Conservation (phyloP, 306 rosid species). For the Inga oerstediana region DNA sequence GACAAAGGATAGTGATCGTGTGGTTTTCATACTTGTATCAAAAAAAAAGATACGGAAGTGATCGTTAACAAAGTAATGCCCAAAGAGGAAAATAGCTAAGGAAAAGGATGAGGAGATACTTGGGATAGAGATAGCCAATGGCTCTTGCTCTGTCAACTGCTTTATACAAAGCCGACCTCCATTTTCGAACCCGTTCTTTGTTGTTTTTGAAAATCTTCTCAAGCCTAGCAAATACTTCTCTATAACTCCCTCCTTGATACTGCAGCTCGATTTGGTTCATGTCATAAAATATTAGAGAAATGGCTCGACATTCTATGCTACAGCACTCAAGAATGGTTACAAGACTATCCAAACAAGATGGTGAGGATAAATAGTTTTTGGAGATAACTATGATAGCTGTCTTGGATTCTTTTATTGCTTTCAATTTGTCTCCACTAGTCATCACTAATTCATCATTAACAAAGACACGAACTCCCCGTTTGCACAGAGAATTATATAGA, state of each 20-base stretch:
- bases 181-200: not conserved
- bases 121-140: not conserved
- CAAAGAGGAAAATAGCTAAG: too few relatives aligned
- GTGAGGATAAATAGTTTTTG: not conserved
- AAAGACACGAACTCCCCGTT: not conserved
- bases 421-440: not conserved
- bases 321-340: not conserved
- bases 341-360: not conserved
- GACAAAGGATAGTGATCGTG: too few relatives aligned
- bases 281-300: not conserved
- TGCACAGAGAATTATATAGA: not conserved
- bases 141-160: not conserved
- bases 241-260: not conserved
- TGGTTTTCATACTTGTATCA: too few relatives aligned
- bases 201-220: not conserved
- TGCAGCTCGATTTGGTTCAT: not conserved
- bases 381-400: not conserved
- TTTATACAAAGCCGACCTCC: not conserved
- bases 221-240: not conserved
- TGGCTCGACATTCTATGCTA: not conserved
- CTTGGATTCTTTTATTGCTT: not conserved
- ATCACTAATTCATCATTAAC: not conserved
- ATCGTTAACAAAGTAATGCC: too few relatives aligned
- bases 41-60: too few relatives aligned
- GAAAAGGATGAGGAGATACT: too few relatives aligned